Evolutionary conservation across 768 basidiomycete species (phyloP).

Genomic region (Tylopilus sp.): DNA sequence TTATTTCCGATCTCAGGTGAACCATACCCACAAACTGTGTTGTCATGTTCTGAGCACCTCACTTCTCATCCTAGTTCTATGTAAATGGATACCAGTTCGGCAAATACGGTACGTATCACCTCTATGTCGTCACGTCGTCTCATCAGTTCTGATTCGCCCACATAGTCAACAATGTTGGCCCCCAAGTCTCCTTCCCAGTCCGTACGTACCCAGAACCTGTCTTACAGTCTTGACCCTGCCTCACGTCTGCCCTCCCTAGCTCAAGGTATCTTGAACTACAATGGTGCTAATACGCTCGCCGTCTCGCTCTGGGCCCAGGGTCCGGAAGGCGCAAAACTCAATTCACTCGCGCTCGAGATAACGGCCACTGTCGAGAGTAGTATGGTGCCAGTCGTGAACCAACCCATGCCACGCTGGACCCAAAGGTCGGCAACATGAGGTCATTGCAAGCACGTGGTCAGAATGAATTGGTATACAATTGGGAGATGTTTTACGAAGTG

Average conservation of each 20-base stretch:
- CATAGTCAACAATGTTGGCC: conserved; percentile 24
- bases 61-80: conserved; percentile 14
- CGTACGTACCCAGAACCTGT: conserved; percentile 13
- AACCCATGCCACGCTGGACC: conserved; percentile 27
- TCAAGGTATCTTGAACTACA: conserved; percentile 49
- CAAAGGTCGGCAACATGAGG: conserved; percentile 15
- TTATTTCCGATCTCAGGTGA: conserved; percentile 37
- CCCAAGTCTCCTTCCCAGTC: conserved; percentile 24
- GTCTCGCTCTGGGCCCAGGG: conserved; percentile 47
- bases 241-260: conserved; percentile 29
- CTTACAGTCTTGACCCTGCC: not conserved
- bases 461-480: not conserved
- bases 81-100: conserved; percentile 28
- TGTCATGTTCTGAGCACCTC: not conserved
- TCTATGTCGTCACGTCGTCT: too few species aligned
- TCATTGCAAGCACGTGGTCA: not conserved
- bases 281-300: conserved; percentile 45
- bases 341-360: conserved; percentile 36
- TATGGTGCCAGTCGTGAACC: conserved; percentile 23
- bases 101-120: conserved; percentile 18
- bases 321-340: conserved; percentile 39
- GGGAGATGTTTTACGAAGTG: not conserved
- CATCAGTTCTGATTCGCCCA: not conserved
- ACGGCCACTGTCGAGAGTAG: conserved; percentile 31
- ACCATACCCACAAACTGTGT: not conserved